These are phyloP conservation scores for Lentinula sp. DNA, from an alignment of 768 basidiomycete species.

Conservation along the genomic window DNA sequence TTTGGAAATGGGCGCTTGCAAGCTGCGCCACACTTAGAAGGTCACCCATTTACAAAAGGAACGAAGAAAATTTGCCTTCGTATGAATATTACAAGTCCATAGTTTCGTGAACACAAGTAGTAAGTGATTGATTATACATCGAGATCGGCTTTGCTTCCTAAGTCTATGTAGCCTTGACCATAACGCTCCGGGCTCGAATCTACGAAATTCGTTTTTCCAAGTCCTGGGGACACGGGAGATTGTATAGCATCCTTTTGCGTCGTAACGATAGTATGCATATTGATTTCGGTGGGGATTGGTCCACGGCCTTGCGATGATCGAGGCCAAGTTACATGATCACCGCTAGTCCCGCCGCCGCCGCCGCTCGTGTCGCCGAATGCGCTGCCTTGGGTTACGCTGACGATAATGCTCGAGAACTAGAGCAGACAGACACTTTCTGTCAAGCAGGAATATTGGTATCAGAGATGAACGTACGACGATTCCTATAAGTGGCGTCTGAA, in stretches of 20 bases:
- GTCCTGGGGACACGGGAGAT: background rate
- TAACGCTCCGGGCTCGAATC: background rate
- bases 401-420: background rate
- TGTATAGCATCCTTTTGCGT: background rate
- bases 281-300: background rate
- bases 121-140: background rate
- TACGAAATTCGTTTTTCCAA: background rate
- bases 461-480: background rate
- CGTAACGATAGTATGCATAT: background rate
- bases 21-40: background rate
- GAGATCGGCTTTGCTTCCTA: background rate
- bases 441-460: background rate
- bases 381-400: background rate
- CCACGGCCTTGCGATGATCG: background rate
- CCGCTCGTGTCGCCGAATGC: background rate
- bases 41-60: no score
- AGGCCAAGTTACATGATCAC: background rate
- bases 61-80: no score
- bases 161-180: background rate
- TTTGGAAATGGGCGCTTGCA: background rate
- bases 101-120: background rate
- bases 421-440: background rate
- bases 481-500: background rate
- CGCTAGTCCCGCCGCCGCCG: background rate
- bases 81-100: no score